phyloP scores from a whole-genome alignment of 1,284 basidiomycete genomes.

The Schizophyllum amplum region DNA sequence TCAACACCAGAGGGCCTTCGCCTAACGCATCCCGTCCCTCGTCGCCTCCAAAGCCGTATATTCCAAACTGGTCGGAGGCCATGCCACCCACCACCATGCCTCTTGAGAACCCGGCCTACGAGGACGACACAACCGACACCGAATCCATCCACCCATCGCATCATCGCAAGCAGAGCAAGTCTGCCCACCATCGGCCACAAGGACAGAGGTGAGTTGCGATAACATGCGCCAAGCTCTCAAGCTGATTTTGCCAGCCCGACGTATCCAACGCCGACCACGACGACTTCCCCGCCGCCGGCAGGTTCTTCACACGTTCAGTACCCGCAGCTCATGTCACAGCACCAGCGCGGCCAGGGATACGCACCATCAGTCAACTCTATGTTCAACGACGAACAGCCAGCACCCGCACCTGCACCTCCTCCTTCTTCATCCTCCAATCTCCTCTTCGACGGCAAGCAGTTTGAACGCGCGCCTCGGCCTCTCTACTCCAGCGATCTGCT shows the following conservation, averaged over 20 bases:
- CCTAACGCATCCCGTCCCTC: conserved; percentile 16
- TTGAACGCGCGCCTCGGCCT: neutral
- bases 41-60: conserved; percentile 16
- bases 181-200: conserved; percentile 8
- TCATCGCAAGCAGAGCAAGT: conserved; percentile 10
- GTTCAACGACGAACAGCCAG: conserved; percentile 4
- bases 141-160: conserved; percentile 24
- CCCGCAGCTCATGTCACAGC: conserved; percentile 58
- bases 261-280: conserved; percentile 44
- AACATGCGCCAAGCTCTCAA: too few species aligned
- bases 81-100: conserved; percentile 21
- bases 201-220: neutral
- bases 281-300: conserved; percentile 48
- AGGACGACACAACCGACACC: conserved; percentile 37
- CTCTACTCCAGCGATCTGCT: neutral
- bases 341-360: conserved; percentile 65
- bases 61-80: conserved; percentile 15
- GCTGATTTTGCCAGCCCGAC: too few species aligned
- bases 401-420: neutral
- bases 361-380: conserved; percentile 21
- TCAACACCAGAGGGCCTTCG: conserved; percentile 12
- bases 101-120: conserved; percentile 33
- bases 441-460: conserved; percentile 2
- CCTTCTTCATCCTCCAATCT: conserved; percentile 1
- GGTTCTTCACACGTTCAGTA: conserved; percentile 36